Percentiles rank a stretch among this genome's conserved stretches.
Evolutionary conservation across 148 eudicot species (phyloP).

Genomic region (Vaccinium vitisidaea): DNA sequence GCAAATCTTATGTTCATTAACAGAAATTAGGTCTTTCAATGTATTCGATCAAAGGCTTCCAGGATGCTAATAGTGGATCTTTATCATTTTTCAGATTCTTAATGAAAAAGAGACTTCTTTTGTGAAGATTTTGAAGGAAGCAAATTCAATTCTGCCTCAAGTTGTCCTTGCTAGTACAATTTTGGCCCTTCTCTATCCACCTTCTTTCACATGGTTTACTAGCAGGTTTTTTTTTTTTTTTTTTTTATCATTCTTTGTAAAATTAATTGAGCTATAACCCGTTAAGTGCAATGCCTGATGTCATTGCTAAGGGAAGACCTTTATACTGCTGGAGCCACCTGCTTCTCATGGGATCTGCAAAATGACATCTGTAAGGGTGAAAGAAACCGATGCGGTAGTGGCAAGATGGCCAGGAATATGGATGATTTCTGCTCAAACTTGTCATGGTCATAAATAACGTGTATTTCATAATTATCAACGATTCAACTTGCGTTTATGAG

Average conservation of each 20-base stretch:
- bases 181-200: conserved; percentile 87
- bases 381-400: not conserved
- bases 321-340: not conserved
- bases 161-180: conserved; percentile 80
- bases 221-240: conserved; percentile 53
- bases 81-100: conserved; percentile 37
- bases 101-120: conserved; percentile 40
- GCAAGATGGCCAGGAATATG: not conserved
- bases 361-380: not conserved
- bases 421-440: not conserved
- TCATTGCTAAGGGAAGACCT: not conserved
- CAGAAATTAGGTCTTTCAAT: not conserved
- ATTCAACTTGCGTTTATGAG: not conserved
- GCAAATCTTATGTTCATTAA: not conserved
- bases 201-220: conserved; percentile 97
- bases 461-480: not conserved
- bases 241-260: not conserved
- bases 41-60: not conserved
- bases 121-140: conserved; percentile 59
- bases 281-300: not conserved
- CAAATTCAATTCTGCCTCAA: conserved; percentile 82
- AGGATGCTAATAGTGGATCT: conserved; percentile 16
- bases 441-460: not conserved
- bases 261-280: not conserved
- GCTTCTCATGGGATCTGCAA: conserved; percentile 1